Evolutionary conservation across 805 yeast genomes (phyloP).

Genomic region (Henningerozyma blattae): DNA sequence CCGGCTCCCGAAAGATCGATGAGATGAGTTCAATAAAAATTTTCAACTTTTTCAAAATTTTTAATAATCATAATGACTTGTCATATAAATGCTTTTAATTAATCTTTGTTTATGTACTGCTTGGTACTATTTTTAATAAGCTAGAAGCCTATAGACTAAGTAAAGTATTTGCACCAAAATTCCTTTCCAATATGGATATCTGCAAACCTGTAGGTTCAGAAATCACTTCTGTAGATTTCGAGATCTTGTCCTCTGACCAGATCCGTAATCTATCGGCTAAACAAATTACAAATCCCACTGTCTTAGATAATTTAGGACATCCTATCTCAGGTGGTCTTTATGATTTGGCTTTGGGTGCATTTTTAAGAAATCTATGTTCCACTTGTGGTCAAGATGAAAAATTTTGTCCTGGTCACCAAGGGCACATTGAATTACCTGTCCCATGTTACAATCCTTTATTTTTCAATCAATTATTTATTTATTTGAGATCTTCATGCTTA

Average conservation of each 20-base stretch:
- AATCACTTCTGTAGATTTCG: conserved; percentile 84
- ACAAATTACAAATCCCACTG: conserved; percentile 90
- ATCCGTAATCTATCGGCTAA: conserved; percentile 81
- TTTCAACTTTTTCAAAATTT: no score
- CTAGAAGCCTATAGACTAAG: no score
- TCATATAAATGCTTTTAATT: no score
- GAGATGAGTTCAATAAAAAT: no score
- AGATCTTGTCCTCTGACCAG: conserved; percentile 71
- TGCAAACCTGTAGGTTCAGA: conserved; percentile 94
- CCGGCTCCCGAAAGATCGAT: no score
- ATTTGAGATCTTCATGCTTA: conserved; percentile 74
- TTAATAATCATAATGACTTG: no score
- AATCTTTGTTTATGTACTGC: no score
- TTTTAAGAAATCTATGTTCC: conserved; percentile 74
- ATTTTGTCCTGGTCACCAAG: conserved; percentile 96
- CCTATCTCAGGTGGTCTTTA: conserved; percentile 90
- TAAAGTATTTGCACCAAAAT: no score
- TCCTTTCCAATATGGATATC: conserved; percentile 86
- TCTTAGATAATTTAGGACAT: conserved; percentile 92
- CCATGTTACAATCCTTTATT: conserved; percentile 93
- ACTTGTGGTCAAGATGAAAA: conserved; percentile 94
- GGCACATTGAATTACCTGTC: conserved; percentile 92
- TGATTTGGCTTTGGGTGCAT: conserved; percentile 93
- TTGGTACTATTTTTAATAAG: no score
- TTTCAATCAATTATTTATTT: conserved; percentile 80